These are phyloP conservation scores for Rhodamnia argentea DNA, from an alignment of 345 rosid genomes.

Conservation along the genomic window DNA sequence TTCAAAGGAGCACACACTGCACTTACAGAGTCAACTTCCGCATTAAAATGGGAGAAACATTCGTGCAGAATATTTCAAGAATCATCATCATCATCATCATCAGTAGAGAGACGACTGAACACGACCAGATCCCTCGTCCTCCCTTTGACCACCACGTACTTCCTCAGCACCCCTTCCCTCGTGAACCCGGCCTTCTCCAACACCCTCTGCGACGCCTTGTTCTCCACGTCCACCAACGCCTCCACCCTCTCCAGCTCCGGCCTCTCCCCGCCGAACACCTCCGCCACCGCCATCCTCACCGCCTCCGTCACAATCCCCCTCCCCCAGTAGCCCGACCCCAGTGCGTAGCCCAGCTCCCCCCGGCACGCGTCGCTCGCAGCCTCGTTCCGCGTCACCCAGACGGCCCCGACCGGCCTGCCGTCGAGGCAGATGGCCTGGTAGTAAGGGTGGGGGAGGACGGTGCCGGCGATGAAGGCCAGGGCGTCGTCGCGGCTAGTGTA, in stretches of 20 bases:
- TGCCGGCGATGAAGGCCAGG: conserved; percentile 22
- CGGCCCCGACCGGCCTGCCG: conserved; percentile 37
- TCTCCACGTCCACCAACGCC: conserved; percentile 21
- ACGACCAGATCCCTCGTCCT: conserved; percentile 9
- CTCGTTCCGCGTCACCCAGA: conserved; percentile 34
- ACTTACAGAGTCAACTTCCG: background rate
- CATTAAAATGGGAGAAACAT: background rate
- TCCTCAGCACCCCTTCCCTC: conserved; percentile 28
- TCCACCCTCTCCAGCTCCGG: conserved; percentile 27
- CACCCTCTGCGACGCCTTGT: conserved; percentile 26
- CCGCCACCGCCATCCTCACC: conserved; percentile 9
- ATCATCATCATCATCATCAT: background rate
- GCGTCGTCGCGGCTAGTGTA: conserved; percentile 37
- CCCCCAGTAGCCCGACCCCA: conserved; percentile 22
- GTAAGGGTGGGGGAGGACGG: conserved; percentile 45
- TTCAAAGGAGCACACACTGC: background rate
- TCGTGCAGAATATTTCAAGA: background rate
- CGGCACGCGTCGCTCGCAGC: conserved; percentile 8
- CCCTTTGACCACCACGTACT: conserved; percentile 11
- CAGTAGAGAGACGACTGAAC: conserved; percentile 23
- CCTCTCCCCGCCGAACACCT: conserved; percentile 10
- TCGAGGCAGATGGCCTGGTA: conserved; percentile 47
- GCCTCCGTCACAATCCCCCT: conserved; percentile 23
- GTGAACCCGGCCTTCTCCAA: conserved; percentile 28
- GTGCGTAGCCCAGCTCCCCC: conserved; percentile 17